These are phyloP conservation scores for Exserohilum turcica DNA, from an alignment of 2,329 filamentous ascomycete genomes.

Conservation along the genomic window DNA sequence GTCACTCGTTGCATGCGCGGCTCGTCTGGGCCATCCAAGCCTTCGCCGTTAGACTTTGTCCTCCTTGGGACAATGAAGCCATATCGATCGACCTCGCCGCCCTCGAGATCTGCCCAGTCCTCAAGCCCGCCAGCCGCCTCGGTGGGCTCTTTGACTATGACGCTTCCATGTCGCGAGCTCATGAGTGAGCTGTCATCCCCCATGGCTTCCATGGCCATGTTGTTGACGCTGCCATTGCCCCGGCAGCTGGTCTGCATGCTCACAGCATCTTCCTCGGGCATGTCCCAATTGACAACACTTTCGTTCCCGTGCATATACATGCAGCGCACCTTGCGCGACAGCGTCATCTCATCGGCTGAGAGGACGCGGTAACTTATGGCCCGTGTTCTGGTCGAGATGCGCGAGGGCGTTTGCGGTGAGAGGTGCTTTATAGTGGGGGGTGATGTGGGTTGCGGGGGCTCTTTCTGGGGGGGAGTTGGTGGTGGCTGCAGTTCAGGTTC, in stretches of 20 bases:
- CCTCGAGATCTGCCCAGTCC: constrained; percentile 66
- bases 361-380: constrained; percentile 55
- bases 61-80: constrained; percentile 63
- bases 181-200: constrained; percentile 38
- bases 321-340: constrained; percentile 65
- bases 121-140: constrained; percentile 68
- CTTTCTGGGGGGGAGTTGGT: constrained; percentile 13
- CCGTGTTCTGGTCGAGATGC: constrained; percentile 42
- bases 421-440: constrained; percentile 31
- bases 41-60: constrained; percentile 32
- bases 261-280: constrained; percentile 26
- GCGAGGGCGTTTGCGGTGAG: constrained; percentile 44
- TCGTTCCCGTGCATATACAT: constrained; percentile 69
- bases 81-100: constrained; percentile 66
- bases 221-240: constrained; percentile 30
- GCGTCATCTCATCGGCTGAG: constrained; percentile 67
- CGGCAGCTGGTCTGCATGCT: constrained; percentile 30
- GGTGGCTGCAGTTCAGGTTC: too few relatives aligned
- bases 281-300: constrained; percentile 54
- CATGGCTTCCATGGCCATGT: constrained; percentile 36
- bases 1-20: constrained; percentile 62
- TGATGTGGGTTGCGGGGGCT: constrained; percentile 23
- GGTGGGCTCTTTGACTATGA: constrained; percentile 56
- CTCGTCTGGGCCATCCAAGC: constrained; percentile 39
- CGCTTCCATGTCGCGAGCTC: constrained; percentile 35